These are phyloP conservation scores for Ceratorhiza oryzae-sativae DNA, from an alignment of 1,284 basidiomycete genomes.

Conservation along the genomic window DNA sequence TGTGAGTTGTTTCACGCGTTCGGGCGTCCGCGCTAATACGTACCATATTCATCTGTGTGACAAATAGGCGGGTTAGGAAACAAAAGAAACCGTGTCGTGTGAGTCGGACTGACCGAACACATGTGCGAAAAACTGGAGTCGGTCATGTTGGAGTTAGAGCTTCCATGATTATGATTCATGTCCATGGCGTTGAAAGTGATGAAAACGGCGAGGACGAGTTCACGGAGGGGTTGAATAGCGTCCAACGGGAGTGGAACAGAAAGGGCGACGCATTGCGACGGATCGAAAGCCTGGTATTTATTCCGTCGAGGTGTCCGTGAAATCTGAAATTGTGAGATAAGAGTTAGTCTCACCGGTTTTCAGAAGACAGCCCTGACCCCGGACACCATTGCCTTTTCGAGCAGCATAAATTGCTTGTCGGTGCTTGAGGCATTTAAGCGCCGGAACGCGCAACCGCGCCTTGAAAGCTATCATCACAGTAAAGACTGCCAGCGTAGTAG, in stretches of 20 bases:
- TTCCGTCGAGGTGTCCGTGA: background rate
- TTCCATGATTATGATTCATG: background rate
- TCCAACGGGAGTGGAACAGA: too few relatives aligned
- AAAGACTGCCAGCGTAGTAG: too few relatives aligned
- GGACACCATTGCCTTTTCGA: background rate
- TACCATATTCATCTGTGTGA: conserved; percentile 35
- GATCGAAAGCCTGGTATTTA: background rate
- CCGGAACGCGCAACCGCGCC: background rate
- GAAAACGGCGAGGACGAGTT: too few relatives aligned
- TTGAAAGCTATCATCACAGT: too few relatives aligned
- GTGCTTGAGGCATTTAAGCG: conserved; percentile 21
- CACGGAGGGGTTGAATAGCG: too few relatives aligned
- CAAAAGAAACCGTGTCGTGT: background rate
- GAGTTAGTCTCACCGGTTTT: background rate
- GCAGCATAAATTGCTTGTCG: conserved; percentile 3
- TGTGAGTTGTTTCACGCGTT: background rate
- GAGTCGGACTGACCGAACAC: conserved; percentile 1
- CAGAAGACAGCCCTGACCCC: background rate
- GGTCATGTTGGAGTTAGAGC: background rate
- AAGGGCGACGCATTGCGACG: too few relatives aligned
- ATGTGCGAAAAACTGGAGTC: conserved; percentile 3
- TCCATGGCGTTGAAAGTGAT: background rate
- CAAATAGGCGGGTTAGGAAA: too few relatives aligned
- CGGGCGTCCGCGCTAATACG: background rate
- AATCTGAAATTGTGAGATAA: background rate